Evolutionary conservation across 2,329 filamentous ascomycete species (phyloP).

Genomic region (Apiospora saccharicola): DNA sequence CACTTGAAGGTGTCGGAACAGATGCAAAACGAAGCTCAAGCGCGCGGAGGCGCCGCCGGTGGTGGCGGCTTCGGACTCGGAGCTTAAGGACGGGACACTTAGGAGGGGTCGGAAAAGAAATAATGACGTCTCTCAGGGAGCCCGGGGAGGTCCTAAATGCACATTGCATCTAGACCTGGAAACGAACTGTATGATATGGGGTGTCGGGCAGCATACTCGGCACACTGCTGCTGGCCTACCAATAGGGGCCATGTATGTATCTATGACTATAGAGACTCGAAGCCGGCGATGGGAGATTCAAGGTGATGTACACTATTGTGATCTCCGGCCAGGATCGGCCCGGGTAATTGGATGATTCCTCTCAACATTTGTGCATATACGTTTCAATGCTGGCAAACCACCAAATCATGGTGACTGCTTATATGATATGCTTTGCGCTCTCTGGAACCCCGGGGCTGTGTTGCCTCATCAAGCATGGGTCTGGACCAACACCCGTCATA

Average conservation of each 20-base stretch:
- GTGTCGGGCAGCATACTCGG: neutral
- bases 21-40: conserved; percentile 86
- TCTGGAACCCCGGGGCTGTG: neutral
- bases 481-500: neutral
- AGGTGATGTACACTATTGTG: neutral
- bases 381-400: neutral
- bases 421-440: neutral
- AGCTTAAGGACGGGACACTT: conserved; percentile 30
- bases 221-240: neutral
- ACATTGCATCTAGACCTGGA: neutral
- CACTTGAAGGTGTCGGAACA: conserved; percentile 98
- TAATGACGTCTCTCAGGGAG: conserved; percentile 5
- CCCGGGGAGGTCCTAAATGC: neutral
- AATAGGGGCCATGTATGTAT: conserved; percentile 7
- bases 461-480: neutral
- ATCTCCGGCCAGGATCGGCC: conserved; percentile 11
- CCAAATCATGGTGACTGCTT: neutral
- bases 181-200: conserved; percentile 3
- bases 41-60: conserved; percentile 62
- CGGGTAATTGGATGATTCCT: conserved; percentile 21
- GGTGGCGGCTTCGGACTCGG: conserved; percentile 59
- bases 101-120: neutral
- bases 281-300: neutral
- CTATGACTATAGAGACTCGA: conserved; percentile 16
- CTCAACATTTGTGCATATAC: neutral